Evolutionary conservation across 345 rosid genomes (phyloP), one percentile per base, ranked within the genome.

Genomic region (Salix caprea): DNA sequence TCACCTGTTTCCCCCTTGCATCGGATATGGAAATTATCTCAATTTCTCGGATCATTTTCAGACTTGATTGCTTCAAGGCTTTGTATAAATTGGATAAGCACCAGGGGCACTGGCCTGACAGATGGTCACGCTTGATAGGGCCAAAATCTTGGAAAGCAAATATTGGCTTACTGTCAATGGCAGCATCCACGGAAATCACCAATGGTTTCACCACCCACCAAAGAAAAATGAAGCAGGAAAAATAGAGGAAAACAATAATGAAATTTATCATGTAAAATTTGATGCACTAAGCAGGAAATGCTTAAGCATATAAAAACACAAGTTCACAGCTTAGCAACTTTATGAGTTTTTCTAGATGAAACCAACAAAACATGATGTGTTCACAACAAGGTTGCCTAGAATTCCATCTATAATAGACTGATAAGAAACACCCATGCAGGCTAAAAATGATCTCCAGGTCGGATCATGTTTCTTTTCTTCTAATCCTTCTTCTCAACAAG

Each of bases 401-500:
- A 68, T 48, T 78, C 64, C 69, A 60, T 72, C 67, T 42, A 60
- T 30, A 34, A 42, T 74, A 18, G 70, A 69, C 77, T 69, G 61
- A 74, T 21, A 44, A 24, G 58, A 64, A 37, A 8, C 74, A 48
- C 4, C 30, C 34, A 14, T 2, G 19, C 24, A 26, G 28, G 32
- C 10, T 26, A 72, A 37, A 71, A 62, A 48, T 10, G 36, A 24
- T 10, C 36, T 65, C 23, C 13, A 24, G 34, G 14, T 14, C 8
- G 23, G 39, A 73, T 73, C 7, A 36, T 3, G 13, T 14, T 76
- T 56, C 14, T 34, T 14, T 76, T 56, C 44, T 28, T 71, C 48
- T 80, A 70, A 74, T 50, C 79, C 78, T 90, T 87, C 87, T 85
- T 88, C 81, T 85, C 83, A 42, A 90, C 83, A 39, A 89, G 92